These are phyloP conservation scores for Didymella segeticola DNA, from an alignment of 2,329 filamentous ascomycete genomes.

Conservation along the genomic window DNA sequence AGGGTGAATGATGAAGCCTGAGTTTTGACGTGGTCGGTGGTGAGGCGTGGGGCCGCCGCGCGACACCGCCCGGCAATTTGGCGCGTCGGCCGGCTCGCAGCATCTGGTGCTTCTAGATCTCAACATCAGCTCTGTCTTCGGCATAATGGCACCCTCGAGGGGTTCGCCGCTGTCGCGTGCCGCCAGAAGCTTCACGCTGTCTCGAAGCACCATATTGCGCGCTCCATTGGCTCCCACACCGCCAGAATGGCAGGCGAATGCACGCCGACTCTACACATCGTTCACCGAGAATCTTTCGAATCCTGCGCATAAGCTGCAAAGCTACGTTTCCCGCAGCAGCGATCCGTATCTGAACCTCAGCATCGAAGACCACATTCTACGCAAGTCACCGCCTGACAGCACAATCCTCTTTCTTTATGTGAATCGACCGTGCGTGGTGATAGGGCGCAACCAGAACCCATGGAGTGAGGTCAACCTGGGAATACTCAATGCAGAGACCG, in stretches of 20 bases:
- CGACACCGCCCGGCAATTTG: slow-evolving; percentile 17
- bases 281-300: slow-evolving; percentile 41
- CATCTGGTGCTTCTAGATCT: slow-evolving; percentile 8
- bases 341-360: slow-evolving; percentile 91
- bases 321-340: slow-evolving; percentile 59
- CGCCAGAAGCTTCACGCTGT: not conserved
- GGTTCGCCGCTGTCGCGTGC: slow-evolving; percentile 3
- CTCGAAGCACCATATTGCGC: not conserved
- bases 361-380: slow-evolving; percentile 88
- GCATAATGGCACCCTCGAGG: slow-evolving; percentile 29
- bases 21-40: slow-evolving; percentile 9
- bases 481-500: slow-evolving; percentile 58
- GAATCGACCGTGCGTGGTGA: slow-evolving; percentile 85
- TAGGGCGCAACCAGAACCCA: slow-evolving; percentile 97
- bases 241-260: not conserved
- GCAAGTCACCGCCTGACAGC: slow-evolving; percentile 73
- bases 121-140: slow-evolving; percentile 5
- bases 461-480: slow-evolving; percentile 88
- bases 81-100: slow-evolving; percentile 9
- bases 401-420: slow-evolving; percentile 85
- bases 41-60: slow-evolving; percentile 8
- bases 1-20: slow-evolving; percentile 2
- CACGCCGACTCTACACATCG: slow-evolving; percentile 20
- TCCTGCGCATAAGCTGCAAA: slow-evolving; percentile 50
- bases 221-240: not conserved